These are phyloP conservation scores for Euclidium syriacum DNA, from an alignment of 345 rosid species.

Conservation along the genomic window DNA sequence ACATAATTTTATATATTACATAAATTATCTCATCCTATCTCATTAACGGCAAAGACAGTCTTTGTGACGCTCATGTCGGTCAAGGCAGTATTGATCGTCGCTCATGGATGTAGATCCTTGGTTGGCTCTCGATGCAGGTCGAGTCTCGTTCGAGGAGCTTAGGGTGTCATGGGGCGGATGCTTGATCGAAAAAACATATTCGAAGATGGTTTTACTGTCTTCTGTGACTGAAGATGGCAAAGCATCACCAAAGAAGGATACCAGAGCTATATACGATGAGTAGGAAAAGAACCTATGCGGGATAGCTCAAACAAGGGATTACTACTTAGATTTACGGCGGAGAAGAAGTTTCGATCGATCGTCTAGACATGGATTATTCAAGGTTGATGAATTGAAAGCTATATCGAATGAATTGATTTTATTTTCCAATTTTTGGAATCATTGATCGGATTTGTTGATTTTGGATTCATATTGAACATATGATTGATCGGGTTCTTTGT, in stretches of 20 bases:
- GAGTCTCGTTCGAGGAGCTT: conserved; percentile 53
- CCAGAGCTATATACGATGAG: conserved; percentile 32
- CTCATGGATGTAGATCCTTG: conserved; percentile 75
- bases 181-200: conserved; percentile 49
- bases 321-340: conserved; percentile 59
- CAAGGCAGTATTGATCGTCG: conserved; percentile 47
- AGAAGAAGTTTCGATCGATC: conserved; percentile 77
- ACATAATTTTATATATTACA: too few relatives aligned
- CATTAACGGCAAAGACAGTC: too few relatives aligned
- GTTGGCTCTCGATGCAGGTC: conserved; percentile 47
- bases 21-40: too few relatives aligned
- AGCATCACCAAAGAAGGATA: conserved; percentile 22
- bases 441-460: too few relatives aligned
- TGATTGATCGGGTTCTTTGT: too few relatives aligned
- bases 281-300: conserved; percentile 67
- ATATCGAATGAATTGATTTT: conserved; percentile 51
- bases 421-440: too few relatives aligned
- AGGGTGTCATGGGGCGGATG: conserved; percentile 81
- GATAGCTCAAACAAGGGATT: conserved; percentile 79
- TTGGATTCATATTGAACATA: too few relatives aligned
- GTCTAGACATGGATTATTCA: conserved; percentile 44
- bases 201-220: conserved; percentile 41
- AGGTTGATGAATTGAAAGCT: conserved; percentile 51
- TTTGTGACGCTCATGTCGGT: too few relatives aligned
- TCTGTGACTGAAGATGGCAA: conserved; percentile 54